A percentile compares a stretch with the other conserved stretches of the same genome.
phyloP scores from a whole-genome alignment of 1,284 basidiomycete species.

The Cystobasidium pallidum region DNA sequence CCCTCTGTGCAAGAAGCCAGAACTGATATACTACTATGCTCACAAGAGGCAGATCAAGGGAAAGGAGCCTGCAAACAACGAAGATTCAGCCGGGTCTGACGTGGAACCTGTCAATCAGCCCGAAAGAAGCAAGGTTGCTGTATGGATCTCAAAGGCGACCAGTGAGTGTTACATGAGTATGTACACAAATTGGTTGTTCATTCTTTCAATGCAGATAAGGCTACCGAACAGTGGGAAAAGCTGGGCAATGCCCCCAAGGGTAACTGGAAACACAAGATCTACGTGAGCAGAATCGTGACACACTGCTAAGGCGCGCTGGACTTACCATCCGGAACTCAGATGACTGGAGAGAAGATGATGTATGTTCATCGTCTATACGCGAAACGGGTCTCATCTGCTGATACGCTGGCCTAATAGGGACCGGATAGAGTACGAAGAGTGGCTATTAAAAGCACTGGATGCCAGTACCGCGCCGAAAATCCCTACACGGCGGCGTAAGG shows the following conservation, averaged over 20 bases:
- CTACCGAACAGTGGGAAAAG: slow-evolving; percentile 49
- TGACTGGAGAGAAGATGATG: slow-evolving; percentile 46
- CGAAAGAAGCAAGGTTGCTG: slow-evolving; percentile 5
- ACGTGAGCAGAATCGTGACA: slow-evolving; percentile 42
- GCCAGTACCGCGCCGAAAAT: slow-evolving; percentile 49
- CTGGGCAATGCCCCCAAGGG: slow-evolving; percentile 49
- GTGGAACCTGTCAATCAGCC: slow-evolving; percentile 17
- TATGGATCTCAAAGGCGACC: slow-evolving; percentile 33
- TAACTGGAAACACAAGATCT: slow-evolving; percentile 49
- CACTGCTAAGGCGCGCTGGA: neutral
- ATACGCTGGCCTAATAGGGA: slow-evolving; percentile 36
- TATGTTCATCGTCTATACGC: neutral
- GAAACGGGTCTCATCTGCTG: neutral
- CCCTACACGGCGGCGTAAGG: slow-evolving; percentile 13
- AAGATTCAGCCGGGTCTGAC: slow-evolving; percentile 3
- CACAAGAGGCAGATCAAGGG: slow-evolving; percentile 41
- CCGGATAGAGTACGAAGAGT: slow-evolving; percentile 53
- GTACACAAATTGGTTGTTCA: too few species aligned
- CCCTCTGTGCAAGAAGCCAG: slow-evolving; percentile 36
- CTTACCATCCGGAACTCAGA: slow-evolving; percentile 17
- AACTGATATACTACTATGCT: slow-evolving; percentile 41
- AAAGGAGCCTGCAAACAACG: slow-evolving; percentile 30
- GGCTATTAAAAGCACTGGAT: slow-evolving; percentile 53
- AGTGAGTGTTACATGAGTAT: slow-evolving; percentile 11
- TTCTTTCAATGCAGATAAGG: slow-evolving; percentile 42